A percentile compares a stretch with the other conserved stretches of the same genome.
These are phyloP conservation scores for Lentinula sp. DNA, from an alignment of 768 basidiomycete species.

Conservation along the genomic window DNA sequence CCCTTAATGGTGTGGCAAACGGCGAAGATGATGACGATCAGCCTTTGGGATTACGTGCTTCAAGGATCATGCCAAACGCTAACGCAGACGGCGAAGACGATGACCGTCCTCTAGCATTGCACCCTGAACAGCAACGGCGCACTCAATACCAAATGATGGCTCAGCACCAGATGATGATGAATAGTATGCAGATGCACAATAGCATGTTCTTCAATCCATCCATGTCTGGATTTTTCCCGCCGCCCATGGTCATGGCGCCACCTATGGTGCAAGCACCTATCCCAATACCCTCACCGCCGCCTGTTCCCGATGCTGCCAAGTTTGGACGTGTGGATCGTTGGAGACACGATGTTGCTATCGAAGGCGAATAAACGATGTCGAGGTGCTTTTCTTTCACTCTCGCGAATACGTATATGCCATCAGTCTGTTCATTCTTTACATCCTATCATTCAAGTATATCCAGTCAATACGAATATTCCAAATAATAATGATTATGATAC, in stretches of 20 bases:
- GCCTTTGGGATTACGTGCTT: slow-evolving; percentile 66
- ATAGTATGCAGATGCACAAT: slow-evolving; percentile 72
- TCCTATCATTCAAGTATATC: background rate
- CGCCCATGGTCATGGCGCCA: slow-evolving; percentile 42
- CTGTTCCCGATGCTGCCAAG: slow-evolving; percentile 58
- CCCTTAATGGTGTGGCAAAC: slow-evolving; percentile 14
- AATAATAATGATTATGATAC: slow-evolving; percentile 3
- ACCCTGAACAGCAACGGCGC: slow-evolving; percentile 70
- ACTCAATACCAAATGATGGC: slow-evolving; percentile 58
- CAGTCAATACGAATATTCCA: background rate
- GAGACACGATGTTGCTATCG: slow-evolving; percentile 73
- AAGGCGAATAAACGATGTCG: slow-evolving; percentile 37
- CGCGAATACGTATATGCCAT: background rate
- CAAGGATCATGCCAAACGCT: slow-evolving; percentile 30
- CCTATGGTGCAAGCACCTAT: slow-evolving; percentile 32
- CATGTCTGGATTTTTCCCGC: slow-evolving; percentile 71
- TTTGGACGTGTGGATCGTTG: slow-evolving; percentile 72
- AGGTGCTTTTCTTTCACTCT: background rate
- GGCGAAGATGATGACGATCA: slow-evolving; percentile 64
- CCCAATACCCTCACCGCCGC: slow-evolving; percentile 56
- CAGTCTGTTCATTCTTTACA: background rate
- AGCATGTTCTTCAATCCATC: slow-evolving; percentile 68
- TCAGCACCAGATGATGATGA: slow-evolving; percentile 60
- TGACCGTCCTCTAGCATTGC: slow-evolving; percentile 63
- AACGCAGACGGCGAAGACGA: slow-evolving; percentile 47